Conservation (phyloP, 345 rosid species). For the Moricandia arvensis region DNA sequence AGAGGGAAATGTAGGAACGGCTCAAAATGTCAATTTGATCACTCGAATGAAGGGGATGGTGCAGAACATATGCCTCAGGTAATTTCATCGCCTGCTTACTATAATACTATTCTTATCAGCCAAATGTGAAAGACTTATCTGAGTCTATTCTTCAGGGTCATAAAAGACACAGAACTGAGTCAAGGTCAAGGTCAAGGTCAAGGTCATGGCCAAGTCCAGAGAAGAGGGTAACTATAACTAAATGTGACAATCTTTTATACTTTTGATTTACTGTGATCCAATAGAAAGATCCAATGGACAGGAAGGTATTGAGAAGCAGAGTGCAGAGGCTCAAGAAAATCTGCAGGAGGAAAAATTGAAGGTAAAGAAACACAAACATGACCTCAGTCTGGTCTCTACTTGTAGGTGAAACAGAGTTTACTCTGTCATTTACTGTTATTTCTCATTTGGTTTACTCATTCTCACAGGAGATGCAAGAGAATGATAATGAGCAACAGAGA, state of each 20-base stretch:
- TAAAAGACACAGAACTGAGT: not conserved
- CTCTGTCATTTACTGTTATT: not conserved
- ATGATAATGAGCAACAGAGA: not conserved
- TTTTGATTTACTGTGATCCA: not conserved
- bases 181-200: not conserved
- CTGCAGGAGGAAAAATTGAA: not conserved
- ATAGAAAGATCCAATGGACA: not conserved
- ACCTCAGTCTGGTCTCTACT: not conserved
- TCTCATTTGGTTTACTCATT: not conserved
- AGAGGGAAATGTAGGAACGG: not conserved
- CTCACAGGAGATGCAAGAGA: not conserved
- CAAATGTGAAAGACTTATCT: not conserved
- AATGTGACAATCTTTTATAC: not conserved
- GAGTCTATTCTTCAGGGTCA: not conserved
- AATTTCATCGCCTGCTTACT: not conserved
- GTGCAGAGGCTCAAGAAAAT: not conserved
- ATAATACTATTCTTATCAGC: not conserved
- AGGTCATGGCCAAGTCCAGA: not conserved
- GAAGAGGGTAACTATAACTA: not conserved
- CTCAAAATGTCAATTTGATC: not conserved
- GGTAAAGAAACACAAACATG: not conserved
- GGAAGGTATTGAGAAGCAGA: not conserved
- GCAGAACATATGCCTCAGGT: not conserved
- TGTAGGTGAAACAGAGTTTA: not conserved
- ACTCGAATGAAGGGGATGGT: not conserved